phyloP scores from a whole-genome alignment of 495 filamentous ascomycete species.

The Daldinia bambusicola region DNA sequence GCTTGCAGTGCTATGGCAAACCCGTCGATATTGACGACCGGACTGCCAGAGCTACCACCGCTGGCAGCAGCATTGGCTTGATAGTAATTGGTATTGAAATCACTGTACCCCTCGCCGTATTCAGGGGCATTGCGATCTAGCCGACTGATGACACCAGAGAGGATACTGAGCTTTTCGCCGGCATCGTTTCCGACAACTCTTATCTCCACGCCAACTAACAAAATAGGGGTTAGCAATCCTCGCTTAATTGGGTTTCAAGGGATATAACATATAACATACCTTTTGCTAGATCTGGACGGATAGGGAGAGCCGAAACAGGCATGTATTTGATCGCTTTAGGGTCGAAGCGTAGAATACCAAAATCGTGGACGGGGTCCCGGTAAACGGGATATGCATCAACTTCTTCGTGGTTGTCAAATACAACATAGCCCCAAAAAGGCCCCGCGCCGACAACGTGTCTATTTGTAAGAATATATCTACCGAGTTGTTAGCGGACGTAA shows the following conservation, averaged over 20 bases:
- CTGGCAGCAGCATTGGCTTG: slow-evolving; percentile 96
- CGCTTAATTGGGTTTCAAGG: neutral
- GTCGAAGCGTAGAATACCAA: slow-evolving; percentile 95
- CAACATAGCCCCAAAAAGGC: slow-evolving; percentile 96
- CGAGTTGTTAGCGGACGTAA: slow-evolving; percentile 52
- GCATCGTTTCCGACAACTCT: slow-evolving; percentile 98
- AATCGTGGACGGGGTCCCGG: slow-evolving; percentile 97
- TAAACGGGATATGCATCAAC: slow-evolving; percentile 98
- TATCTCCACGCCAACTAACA: slow-evolving; percentile 85
- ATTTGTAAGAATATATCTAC: slow-evolving; percentile 79
- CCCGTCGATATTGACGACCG: slow-evolving; percentile 95
- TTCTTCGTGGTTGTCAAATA: slow-evolving; percentile 98
- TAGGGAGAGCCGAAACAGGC: slow-evolving; percentile 78
- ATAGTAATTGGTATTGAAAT: slow-evolving; percentile 99
- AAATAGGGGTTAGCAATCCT: neutral
- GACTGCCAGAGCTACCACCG: slow-evolving; percentile 95
- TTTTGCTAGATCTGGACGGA: slow-evolving; percentile 88
- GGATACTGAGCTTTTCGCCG: slow-evolving; percentile 97
- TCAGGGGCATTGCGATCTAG: slow-evolving; percentile 96
- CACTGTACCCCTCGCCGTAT: slow-evolving; percentile 97
- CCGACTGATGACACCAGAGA: slow-evolving; percentile 96
- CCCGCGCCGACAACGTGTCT: slow-evolving; percentile 96
- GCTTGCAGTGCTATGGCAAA: slow-evolving; percentile 94
- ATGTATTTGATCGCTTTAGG: slow-evolving; percentile 97
- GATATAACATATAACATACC: slow-evolving; percentile 32